Evolutionary conservation across 176 grass and related monocot species (phyloP).

Genomic region (Poa pratensis): DNA sequence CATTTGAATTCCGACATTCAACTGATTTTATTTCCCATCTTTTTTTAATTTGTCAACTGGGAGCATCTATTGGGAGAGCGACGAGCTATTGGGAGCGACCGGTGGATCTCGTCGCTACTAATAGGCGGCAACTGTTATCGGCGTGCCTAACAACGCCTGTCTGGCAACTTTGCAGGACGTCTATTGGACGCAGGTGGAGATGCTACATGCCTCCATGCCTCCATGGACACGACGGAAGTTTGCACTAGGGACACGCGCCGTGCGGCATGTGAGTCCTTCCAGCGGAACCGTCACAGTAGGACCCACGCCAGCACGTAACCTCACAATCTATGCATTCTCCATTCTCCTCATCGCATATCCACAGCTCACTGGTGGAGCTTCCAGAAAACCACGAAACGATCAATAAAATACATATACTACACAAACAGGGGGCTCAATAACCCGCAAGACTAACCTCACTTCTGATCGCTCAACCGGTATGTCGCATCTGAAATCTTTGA

Average conservation of each 20-base stretch:
- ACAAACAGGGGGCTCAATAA: background rate
- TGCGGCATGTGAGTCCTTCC: background rate
- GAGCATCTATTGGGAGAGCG: too few species aligned
- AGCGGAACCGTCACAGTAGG: background rate
- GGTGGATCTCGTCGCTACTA: too few species aligned
- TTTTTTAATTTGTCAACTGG: too few species aligned
- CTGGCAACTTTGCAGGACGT: too few species aligned
- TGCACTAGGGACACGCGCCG: background rate
- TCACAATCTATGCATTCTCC: background rate
- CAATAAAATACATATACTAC: background rate
- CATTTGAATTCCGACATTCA: too few species aligned
- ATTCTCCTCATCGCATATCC: conserved; percentile 32
- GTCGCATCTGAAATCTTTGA: background rate
- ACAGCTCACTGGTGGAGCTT: conserved; percentile 7
- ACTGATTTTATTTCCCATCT: too few species aligned
- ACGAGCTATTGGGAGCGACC: too few species aligned
- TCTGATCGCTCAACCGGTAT: background rate
- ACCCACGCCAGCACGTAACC: background rate
- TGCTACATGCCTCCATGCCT: too few species aligned
- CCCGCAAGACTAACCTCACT: background rate
- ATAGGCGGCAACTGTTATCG: too few species aligned
- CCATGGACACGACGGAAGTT: too few species aligned
- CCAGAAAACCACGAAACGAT: background rate
- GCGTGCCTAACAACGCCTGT: too few species aligned
- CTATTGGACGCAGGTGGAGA: too few species aligned